A percentile compares a stretch with the other conserved stretches of the same genome.
Evolutionary conservation across 768 basidiomycete genomes (phyloP).

Genomic region (Pholiota molesta): DNA sequence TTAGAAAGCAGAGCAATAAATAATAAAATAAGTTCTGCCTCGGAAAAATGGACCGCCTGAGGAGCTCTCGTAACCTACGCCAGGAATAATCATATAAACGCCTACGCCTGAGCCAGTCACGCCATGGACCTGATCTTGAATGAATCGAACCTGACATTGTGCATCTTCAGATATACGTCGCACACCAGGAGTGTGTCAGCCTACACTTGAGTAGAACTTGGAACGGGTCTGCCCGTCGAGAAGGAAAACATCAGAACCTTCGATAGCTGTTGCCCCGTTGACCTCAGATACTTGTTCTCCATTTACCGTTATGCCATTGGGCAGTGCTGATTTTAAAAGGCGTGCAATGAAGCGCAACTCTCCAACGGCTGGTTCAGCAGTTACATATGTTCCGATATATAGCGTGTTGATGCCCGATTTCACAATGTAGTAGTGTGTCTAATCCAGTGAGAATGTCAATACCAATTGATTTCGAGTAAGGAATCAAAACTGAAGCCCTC

Average conservation of each 20-base stretch:
- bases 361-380: constrained; percentile 49
- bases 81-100: constrained; percentile 48
- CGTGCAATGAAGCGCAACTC: constrained; percentile 53
- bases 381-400: constrained; percentile 48
- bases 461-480: neutral
- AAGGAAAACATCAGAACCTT: constrained; percentile 49
- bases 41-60: constrained; percentile 56
- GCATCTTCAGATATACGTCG: neutral
- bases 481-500: constrained; percentile 12
- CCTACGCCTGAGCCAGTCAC: constrained; percentile 49
- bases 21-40: constrained; percentile 25
- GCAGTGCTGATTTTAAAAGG: constrained; percentile 40
- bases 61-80: constrained; percentile 46
- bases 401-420: constrained; percentile 45
- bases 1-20: neutral
- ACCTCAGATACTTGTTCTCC: constrained; percentile 36
- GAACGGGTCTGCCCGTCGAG: constrained; percentile 49
- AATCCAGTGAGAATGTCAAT: neutral
- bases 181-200: neutral
- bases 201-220: constrained; percentile 51
- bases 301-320: constrained; percentile 33
- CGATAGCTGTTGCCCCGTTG: constrained; percentile 45
- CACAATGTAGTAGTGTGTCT: constrained; percentile 52
- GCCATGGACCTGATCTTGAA: constrained; percentile 52
- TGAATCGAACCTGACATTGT: constrained; percentile 43